Conservation (phyloP, 495 filamentous ascomycete species). For the Rhypophila decipiens region DNA sequence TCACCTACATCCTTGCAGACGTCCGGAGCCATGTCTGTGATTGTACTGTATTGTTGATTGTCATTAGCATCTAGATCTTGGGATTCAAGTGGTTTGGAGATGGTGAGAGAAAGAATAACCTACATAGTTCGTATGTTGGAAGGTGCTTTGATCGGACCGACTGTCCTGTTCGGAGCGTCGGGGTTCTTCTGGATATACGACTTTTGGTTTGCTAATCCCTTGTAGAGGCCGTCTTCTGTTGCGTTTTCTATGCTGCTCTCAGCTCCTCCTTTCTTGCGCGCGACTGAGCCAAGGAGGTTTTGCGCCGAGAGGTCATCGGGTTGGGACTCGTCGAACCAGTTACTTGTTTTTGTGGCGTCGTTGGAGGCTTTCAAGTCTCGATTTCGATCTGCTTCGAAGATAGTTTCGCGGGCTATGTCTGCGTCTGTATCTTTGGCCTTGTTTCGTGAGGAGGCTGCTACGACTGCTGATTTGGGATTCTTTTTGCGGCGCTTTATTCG, state of each 20-base stretch:
- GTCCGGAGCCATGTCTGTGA: constrained; percentile 87
- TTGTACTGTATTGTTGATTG: too few species aligned
- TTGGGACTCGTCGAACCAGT: constrained; percentile 84
- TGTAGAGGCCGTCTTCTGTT: constrained; percentile 62
- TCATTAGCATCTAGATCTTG: too few species aligned
- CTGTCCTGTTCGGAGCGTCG: constrained; percentile 61
- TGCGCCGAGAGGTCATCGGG: constrained; percentile 44
- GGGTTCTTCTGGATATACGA: constrained; percentile 77
- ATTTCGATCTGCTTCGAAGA: constrained; percentile 54
- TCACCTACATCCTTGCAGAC: constrained; percentile 72
- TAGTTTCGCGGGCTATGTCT: constrained; percentile 33
- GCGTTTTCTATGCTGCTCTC: not conserved
- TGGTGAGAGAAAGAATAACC: too few species aligned
- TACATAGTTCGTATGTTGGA: constrained; percentile 86
- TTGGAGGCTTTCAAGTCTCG: constrained; percentile 62
- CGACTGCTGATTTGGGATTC: constrained; percentile 37
- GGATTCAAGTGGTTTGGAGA: too few species aligned
- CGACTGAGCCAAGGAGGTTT: constrained; percentile 59
- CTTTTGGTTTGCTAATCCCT: constrained; percentile 63
- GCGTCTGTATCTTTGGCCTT: constrained; percentile 23
- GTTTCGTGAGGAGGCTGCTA: constrained; percentile 48
- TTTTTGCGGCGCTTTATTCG: constrained; percentile 73
- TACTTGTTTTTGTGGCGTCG: constrained; percentile 88
- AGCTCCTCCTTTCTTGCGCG: constrained; percentile 7
- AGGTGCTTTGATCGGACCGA: constrained; percentile 83